These are phyloP conservation scores for Boletales sp. DNA, from an alignment of 768 basidiomycete species.

Conservation along the genomic window DNA sequence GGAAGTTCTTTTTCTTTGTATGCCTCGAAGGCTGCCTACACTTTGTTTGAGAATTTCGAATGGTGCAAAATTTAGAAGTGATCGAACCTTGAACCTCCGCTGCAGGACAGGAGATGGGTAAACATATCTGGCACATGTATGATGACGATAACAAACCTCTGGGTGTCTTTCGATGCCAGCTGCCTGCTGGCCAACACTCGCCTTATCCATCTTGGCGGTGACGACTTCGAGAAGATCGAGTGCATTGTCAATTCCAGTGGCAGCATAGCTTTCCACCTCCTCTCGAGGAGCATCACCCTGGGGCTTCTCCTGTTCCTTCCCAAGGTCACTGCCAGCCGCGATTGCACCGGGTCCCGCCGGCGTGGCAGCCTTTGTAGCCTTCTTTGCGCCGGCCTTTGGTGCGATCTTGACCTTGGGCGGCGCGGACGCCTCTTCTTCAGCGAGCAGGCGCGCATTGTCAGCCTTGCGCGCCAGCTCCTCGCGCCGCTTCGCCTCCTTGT, in stretches of 20 bases:
- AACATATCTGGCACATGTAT: conserved; percentile 5
- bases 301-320: conserved; percentile 19
- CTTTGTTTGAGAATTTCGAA: conserved; percentile 3
- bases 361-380: conserved; percentile 44
- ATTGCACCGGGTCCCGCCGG: conserved; percentile 85
- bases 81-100: conserved; percentile 82
- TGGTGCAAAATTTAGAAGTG: background rate
- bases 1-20: conserved; percentile 88
- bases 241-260: conserved; percentile 89
- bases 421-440: conserved; percentile 75
- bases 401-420: conserved; percentile 59
- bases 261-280: conserved; percentile 66
- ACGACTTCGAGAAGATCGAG: conserved; percentile 86
- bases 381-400: conserved; percentile 63
- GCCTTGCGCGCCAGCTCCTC: conserved; percentile 84
- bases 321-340: conserved; percentile 63
- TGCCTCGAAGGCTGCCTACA: conserved; percentile 81
- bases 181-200: conserved; percentile 82
- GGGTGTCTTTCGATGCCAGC: conserved; percentile 87
- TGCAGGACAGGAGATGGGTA: conserved; percentile 29
- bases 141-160: conserved; percentile 55
- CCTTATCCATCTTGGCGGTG: conserved; percentile 91
- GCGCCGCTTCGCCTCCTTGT: conserved; percentile 75
- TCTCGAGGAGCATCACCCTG: conserved; percentile 28
- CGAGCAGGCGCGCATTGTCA: conserved; percentile 78